Evolutionary conservation across 805 yeast species (phyloP), one percentile per base, ranked within the genome.

Genomic region (Clavispora vitiphila): DNA sequence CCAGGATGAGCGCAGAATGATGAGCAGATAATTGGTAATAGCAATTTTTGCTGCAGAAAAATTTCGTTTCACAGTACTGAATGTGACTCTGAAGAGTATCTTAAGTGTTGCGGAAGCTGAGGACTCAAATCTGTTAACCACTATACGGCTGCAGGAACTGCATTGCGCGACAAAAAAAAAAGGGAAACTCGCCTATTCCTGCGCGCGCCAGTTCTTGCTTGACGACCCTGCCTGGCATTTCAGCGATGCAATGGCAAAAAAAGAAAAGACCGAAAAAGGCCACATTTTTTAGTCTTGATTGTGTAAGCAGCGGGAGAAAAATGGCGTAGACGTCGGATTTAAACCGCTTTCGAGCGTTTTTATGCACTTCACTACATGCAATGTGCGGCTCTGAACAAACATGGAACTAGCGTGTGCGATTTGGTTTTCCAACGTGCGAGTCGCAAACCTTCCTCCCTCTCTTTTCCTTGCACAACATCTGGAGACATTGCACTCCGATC

Each of bases 381-480:
- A n/a, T 4, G 9, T n/a, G 30, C 16, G 16, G 32, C 8, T 8
- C 32, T 20, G 2, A 16, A 15, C 15, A 6, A 5, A 12, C 30
- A 15, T 4, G 15, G 6, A 5, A 8, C 32, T 16, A 12, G 20
- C 12, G 9, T 29, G 9, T 29, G 19, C 11, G 32, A 8, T 16
- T 16, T 16, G 32, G 32, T 15, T 29, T 29, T 29, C 32, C 32
- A 29, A 20, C 32, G 32, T 16, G 32, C 32, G 32, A 29, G 30
- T 14, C 30, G 30, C 30, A 26, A 29, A 29, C 32, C 32, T 29
- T 15, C 32, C 20, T 29, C 32, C 32, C 30, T 7, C 32, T 15
- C 32, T 29, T 29, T 29, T 29, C 32, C 32, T 29, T 29, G 32
- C 32, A 15, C 32, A 29, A 29, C 32, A 29, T 29, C 32, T 16